Conservation (phyloP, 805 yeast species). For the Candida hungchunana region DNA sequence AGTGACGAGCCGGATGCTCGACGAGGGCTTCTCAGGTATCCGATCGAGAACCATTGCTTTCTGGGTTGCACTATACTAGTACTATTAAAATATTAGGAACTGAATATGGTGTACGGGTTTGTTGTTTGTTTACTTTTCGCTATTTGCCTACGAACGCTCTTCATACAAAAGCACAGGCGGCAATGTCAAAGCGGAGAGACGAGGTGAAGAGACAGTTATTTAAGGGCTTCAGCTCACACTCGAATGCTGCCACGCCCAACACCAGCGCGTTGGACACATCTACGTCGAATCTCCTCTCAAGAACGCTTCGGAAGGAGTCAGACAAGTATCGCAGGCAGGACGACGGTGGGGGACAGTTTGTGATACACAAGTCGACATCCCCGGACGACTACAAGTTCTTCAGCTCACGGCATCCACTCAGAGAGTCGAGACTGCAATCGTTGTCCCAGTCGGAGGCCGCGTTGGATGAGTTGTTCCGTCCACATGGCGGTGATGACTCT, state of each 20-base stretch:
- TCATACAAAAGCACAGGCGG: too few species aligned
- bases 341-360: slow-evolving; percentile 17
- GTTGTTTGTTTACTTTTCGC: too few species aligned
- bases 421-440: slow-evolving; percentile 25
- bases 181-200: slow-evolving; percentile 16
- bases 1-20: slow-evolving; percentile 46
- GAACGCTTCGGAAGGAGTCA: slow-evolving; percentile 25
- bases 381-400: slow-evolving; percentile 25
- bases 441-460: slow-evolving; percentile 24
- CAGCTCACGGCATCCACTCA: slow-evolving; percentile 19
- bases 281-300: slow-evolving; percentile 22
- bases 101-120: too few species aligned
- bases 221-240: too few species aligned
- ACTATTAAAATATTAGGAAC: too few species aligned
- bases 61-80: too few species aligned
- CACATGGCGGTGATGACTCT: slow-evolving; percentile 21
- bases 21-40: slow-evolving; percentile 10
- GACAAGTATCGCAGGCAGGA: slow-evolving; percentile 19
- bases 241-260: slow-evolving; percentile 5
- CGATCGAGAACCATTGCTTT: slow-evolving; percentile 12
- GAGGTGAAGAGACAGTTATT: slow-evolving; percentile 26
- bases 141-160: too few species aligned
- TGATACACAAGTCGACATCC: slow-evolving; percentile 26
- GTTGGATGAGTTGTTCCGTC: slow-evolving; percentile 22
- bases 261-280: slow-evolving; percentile 14